Evolutionary conservation across 192 early-diverging fungal species (phyloP).

Genomic region (Podila verticillata): DNA sequence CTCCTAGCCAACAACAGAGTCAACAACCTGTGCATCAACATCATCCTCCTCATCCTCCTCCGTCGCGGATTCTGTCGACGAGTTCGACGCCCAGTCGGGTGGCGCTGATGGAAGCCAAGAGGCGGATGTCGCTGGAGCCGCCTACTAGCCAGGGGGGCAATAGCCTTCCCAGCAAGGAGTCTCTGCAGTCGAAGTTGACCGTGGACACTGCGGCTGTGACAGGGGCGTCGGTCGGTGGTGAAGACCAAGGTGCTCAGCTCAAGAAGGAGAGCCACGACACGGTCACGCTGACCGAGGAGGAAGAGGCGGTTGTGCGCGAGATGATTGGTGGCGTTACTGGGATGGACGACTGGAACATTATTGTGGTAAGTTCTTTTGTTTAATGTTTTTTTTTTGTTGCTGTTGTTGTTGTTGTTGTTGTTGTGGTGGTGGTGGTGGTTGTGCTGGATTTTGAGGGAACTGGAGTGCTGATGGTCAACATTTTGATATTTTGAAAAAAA

Average conservation of each 20-base stretch:
- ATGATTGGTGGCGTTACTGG: conserved; percentile 40
- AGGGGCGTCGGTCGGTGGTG: background rate
- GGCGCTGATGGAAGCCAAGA: background rate
- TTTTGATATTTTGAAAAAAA: background rate
- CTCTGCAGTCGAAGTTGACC: background rate
- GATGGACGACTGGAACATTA: conserved; percentile 35
- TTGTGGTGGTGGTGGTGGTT: no score
- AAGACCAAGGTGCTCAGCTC: background rate
- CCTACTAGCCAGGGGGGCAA: background rate
- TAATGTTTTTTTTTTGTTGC: background rate
- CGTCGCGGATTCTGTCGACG: background rate
- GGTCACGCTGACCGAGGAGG: conserved; percentile 36
- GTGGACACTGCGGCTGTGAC: background rate
- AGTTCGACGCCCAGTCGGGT: background rate
- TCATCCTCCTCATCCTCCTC: no score
- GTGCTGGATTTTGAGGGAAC: background rate
- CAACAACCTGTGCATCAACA: background rate
- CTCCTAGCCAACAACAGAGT: background rate
- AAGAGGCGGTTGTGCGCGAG: conserved; percentile 30
- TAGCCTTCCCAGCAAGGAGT: background rate
- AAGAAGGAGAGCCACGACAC: conserved; percentile 8
- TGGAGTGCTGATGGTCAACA: background rate
- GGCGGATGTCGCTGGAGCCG: background rate
- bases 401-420: background rate
- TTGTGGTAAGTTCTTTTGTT: conserved; percentile 26